These are phyloP conservation scores for Multifurca ochricompacta DNA, from an alignment of 768 basidiomycete species.

Conservation along the genomic window DNA sequence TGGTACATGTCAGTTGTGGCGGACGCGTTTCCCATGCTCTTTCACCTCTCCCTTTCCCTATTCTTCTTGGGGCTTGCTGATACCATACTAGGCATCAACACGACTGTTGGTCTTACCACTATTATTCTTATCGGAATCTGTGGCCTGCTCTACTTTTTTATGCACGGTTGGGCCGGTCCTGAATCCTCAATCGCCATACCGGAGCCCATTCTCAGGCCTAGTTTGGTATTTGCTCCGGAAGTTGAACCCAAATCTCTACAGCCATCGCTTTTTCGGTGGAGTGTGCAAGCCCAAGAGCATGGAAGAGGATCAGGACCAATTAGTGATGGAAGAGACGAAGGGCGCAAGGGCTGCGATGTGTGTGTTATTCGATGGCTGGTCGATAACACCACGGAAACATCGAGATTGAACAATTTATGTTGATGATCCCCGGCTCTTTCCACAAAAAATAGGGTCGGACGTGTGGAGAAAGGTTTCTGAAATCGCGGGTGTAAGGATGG, in stretches of 20 bases:
- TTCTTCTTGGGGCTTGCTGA: conserved; percentile 43
- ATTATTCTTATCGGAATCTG: conserved; percentile 7
- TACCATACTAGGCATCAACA: conserved; percentile 31
- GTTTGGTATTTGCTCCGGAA: conserved; percentile 8
- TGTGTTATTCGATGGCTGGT: conserved; percentile 2
- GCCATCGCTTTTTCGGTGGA: not conserved
- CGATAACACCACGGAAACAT: not conserved
- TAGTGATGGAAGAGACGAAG: conserved; percentile 1
- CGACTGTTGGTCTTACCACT: not conserved
- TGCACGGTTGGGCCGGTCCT: not conserved
- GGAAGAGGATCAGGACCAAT: not conserved
- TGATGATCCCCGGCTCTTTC: conserved; percentile 9
- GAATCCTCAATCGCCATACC: conserved; percentile 12
- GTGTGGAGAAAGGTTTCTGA: conserved; percentile 1
- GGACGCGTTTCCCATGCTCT: conserved; percentile 37
- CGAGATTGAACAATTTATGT: not conserved
- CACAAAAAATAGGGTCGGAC: not conserved
- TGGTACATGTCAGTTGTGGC: conserved; percentile 37
- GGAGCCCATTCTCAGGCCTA: conserved; percentile 1
- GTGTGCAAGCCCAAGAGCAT: not conserved
- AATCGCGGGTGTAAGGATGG: not conserved
- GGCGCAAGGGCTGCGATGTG: not conserved
- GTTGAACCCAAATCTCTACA: not conserved
- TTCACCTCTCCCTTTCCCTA: conserved; percentile 44
- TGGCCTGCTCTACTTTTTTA: conserved; percentile 11